These are phyloP conservation scores for Lachnellula willkommii DNA, from an alignment of 2,329 filamentous ascomycete genomes.

Conservation along the genomic window DNA sequence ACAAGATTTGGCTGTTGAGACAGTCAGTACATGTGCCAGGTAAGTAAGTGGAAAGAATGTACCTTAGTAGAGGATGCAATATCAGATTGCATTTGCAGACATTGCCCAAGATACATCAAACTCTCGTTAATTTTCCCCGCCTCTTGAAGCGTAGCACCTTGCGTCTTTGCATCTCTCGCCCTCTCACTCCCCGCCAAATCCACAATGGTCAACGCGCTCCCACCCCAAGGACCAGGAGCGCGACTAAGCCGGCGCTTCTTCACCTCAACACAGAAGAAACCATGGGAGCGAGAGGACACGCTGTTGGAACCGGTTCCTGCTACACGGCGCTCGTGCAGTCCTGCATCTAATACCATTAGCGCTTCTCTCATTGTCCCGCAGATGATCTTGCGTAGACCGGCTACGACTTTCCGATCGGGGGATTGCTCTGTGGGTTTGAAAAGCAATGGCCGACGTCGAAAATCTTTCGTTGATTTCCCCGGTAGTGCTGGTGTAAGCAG, in stretches of 20 bases:
- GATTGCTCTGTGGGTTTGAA: constrained; percentile 91
- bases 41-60: constrained; percentile 22
- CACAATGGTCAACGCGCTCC: constrained; percentile 78
- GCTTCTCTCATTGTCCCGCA: constrained; percentile 80
- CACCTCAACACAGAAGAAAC: constrained; percentile 92
- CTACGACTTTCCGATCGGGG: constrained; percentile 88
- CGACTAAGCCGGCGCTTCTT: constrained; percentile 64
- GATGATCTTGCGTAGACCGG: constrained; percentile 83
- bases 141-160: constrained; percentile 85
- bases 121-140: constrained; percentile 98
- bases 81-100: constrained; percentile 90
- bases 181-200: constrained; percentile 92
- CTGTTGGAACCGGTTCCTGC: constrained; percentile 91
- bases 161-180: constrained; percentile 87
- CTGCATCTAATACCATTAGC: constrained; percentile 82
- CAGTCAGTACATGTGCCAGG: constrained; percentile 10
- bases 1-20: constrained; percentile 60
- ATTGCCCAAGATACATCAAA: constrained; percentile 96
- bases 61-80: constrained; percentile 69
- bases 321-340: constrained; percentile 78
- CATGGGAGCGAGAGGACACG: constrained; percentile 85
- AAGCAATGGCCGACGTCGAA: constrained; percentile 70
- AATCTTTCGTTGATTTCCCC: constrained; percentile 60
- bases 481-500: constrained; percentile 64
- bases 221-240: constrained; percentile 60